These are phyloP conservation scores for Fusarium sp. DNA, from an alignment of 2,329 filamentous ascomycete genomes.

Conservation along the genomic window DNA sequence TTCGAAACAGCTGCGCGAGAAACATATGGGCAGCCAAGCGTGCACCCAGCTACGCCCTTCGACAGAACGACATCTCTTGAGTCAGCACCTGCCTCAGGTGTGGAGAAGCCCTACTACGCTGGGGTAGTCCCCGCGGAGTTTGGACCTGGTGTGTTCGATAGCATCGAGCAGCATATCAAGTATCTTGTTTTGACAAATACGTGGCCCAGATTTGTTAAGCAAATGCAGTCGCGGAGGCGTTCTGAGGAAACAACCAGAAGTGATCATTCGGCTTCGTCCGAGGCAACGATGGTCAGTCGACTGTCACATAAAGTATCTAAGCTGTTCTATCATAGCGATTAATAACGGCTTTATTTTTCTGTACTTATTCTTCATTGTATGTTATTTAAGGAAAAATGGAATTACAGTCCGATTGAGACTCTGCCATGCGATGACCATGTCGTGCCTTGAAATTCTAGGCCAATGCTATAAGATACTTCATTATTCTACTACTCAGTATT, in stretches of 20 bases:
- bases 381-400: no score
- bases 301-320: no score
- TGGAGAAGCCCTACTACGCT: conserved; percentile 45
- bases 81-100: not conserved
- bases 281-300: no score
- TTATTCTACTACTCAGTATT: not conserved
- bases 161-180: conserved; percentile 68
- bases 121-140: conserved; percentile 62
- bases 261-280: not conserved
- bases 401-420: no score
- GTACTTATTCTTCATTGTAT: no score
- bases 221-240: not conserved
- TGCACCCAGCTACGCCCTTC: conserved; percentile 55
- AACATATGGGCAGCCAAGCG: conserved; percentile 52
- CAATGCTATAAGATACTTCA: no score
- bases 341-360: no score
- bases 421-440: no score
- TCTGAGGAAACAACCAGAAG: not conserved
- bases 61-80: not conserved
- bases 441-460: no score
- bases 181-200: conserved; percentile 76
- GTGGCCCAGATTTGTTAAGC: conserved; percentile 63
- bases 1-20: conserved; percentile 64
- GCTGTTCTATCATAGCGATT: no score
- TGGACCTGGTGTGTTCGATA: conserved; percentile 65